phyloP scores from a whole-genome alignment of 352 stramenopile species.

The Pythium guiyangense region DNA sequence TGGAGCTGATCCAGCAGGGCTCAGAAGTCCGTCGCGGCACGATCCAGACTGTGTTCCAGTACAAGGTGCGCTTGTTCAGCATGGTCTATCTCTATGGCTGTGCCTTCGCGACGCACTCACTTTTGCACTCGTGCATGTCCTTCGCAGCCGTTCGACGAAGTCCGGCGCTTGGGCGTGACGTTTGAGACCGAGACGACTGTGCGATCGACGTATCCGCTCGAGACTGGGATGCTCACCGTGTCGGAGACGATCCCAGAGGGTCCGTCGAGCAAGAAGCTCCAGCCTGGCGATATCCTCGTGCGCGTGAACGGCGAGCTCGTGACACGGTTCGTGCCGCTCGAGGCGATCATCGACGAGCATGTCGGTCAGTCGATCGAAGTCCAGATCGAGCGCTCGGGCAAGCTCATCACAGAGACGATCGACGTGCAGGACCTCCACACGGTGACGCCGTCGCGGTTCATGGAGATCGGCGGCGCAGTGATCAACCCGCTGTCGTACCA shows the following conservation, averaged over 20 bases:
- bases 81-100: not conserved
- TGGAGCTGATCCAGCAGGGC: slow-evolving; percentile 73
- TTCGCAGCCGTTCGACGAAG: slow-evolving; percentile 83
- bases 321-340: slow-evolving; percentile 86
- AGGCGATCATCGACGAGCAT: slow-evolving; percentile 75
- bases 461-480: slow-evolving; percentile 85
- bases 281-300: slow-evolving; percentile 88
- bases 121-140: not conserved
- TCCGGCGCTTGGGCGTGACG: slow-evolving; percentile 76
- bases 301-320: slow-evolving; percentile 75
- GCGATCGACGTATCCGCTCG: slow-evolving; percentile 70
- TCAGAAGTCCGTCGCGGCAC: slow-evolving; percentile 78
- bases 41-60: slow-evolving; percentile 87
- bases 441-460: slow-evolving; percentile 78
- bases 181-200: slow-evolving; percentile 73
- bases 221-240: slow-evolving; percentile 90
- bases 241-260: slow-evolving; percentile 81
- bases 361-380: slow-evolving; percentile 70
- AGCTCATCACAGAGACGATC: slow-evolving; percentile 54
- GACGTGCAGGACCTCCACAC: slow-evolving; percentile 83
- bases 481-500: slow-evolving; percentile 90
- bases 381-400: slow-evolving; percentile 74
- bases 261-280: slow-evolving; percentile 69
- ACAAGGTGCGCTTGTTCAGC: slow-evolving; percentile 42
- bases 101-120: not conserved